Percentiles rank a stretch among this genome's conserved stretches.
These are phyloP conservation scores for Pittosporum tobira DNA, from an alignment of 129 eudicot species.

Conservation along the genomic window DNA sequence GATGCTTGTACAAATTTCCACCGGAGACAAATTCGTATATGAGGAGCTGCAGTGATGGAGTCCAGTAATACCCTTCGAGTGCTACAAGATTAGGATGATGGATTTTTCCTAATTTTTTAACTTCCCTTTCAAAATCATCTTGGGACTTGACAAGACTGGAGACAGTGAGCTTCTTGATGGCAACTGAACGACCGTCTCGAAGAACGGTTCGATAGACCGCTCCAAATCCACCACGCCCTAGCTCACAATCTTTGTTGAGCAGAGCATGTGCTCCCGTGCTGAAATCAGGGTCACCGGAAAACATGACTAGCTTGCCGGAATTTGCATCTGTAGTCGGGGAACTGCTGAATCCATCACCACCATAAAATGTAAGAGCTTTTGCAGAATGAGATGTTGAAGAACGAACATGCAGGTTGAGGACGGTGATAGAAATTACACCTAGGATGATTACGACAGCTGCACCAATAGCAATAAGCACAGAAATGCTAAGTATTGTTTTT, in stretches of 20 bases:
- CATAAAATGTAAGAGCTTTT: background rate
- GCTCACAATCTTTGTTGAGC: conserved; percentile 14
- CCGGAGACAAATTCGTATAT: conserved; percentile 8
- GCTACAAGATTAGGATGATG: conserved; percentile 10
- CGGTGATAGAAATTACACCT: conserved; percentile 8
- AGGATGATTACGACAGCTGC: conserved; percentile 9
- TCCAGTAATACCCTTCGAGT: conserved; percentile 12
- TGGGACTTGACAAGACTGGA: conserved; percentile 12
- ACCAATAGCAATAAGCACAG: conserved; percentile 13
- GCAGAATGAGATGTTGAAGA: conserved; percentile 9
- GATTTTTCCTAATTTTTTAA: conserved; percentile 4
- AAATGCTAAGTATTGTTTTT: conserved; percentile 6
- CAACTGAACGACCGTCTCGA: conserved; percentile 10
- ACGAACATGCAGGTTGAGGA: conserved; percentile 4
- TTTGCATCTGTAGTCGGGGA: conserved; percentile 9
- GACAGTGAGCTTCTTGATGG: conserved; percentile 6
- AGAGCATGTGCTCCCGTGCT: conserved; percentile 10
- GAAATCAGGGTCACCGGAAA: conserved; percentile 8
- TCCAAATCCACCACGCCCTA: conserved; percentile 14
- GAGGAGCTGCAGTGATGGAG: conserved; percentile 10
- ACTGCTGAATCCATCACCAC: conserved; percentile 12
- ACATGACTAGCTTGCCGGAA: conserved; percentile 10
- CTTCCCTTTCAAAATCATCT: conserved; percentile 12
- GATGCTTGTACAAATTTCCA: conserved; percentile 10
- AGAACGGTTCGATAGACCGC: conserved; percentile 10